Percentiles rank a stretch among this genome's conserved stretches.
phyloP scores from a whole-genome alignment of 495 filamentous ascomycete species.

The Platismatia glauca region DNA sequence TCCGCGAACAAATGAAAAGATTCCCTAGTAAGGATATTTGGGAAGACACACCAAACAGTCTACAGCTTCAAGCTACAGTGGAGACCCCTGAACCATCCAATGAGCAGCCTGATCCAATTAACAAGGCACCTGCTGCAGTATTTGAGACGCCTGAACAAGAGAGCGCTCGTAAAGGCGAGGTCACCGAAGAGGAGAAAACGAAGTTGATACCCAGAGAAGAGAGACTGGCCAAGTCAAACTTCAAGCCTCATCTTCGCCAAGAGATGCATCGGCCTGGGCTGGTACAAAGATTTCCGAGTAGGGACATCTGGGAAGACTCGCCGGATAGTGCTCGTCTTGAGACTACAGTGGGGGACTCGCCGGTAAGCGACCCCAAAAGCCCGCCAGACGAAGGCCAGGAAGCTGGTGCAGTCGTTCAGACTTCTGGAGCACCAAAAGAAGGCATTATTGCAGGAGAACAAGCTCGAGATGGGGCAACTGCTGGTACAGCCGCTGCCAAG shows the following conservation, averaged over 20 bases:
- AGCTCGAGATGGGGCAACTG: conserved; percentile 26
- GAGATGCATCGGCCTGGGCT: conserved; percentile 42
- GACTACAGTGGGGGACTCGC: conserved; percentile 63
- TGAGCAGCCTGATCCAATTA: conserved; percentile 26
- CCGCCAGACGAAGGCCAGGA: conserved; percentile 23
- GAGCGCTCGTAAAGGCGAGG: conserved; percentile 39
- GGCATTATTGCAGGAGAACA: conserved; percentile 20
- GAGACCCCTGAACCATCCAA: conserved; percentile 62
- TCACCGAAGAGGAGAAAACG: conserved; percentile 39
- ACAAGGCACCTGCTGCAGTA: conserved; percentile 24
- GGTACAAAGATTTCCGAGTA: conserved; percentile 79
- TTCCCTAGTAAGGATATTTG: conserved; percentile 95
- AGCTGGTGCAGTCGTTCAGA: conserved; percentile 24
- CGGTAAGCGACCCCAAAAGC: conserved; percentile 37
- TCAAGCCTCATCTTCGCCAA: conserved; percentile 34
- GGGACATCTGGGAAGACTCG: conserved; percentile 93
- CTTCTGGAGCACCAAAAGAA: conserved; percentile 22
- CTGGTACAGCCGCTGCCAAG: conserved; percentile 28
- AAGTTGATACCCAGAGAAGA: conserved; percentile 42
- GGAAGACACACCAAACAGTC: conserved; percentile 90
- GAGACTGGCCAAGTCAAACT: conserved; percentile 32
- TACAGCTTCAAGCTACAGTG: conserved; percentile 75
- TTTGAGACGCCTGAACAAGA: conserved; percentile 54
- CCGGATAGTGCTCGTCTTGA: conserved; percentile 74
- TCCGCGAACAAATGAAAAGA: conserved; percentile 55